Conservation (phyloP, 805 yeast genomes). For the Candida schatavii region DNA sequence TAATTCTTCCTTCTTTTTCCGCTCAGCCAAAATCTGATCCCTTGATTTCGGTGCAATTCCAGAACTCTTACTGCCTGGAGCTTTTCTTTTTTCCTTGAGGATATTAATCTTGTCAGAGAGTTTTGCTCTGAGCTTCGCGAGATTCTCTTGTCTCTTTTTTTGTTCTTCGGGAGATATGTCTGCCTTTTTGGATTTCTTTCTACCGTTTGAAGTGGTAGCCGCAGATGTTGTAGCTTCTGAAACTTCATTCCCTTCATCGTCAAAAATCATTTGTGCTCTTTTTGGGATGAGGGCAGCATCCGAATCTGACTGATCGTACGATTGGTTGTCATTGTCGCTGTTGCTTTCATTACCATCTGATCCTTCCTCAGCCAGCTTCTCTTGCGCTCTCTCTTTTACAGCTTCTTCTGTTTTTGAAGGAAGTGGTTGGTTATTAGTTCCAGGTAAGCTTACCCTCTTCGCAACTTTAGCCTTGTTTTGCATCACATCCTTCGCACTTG, state of each 20-base stretch:
- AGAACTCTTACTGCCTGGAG: conserved; percentile 76
- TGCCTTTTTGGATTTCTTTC: conserved; percentile 18
- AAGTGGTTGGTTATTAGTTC: conserved; percentile 26
- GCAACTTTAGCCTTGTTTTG: conserved; percentile 55
- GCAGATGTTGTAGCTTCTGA: conserved; percentile 7
- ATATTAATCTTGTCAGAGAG: conserved; percentile 68
- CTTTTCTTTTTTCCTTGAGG: conserved; percentile 80
- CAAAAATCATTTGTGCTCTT: conserved; percentile 48
- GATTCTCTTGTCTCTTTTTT: conserved; percentile 47
- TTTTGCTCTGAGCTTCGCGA: conserved; percentile 72
- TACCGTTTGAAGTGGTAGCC: conserved; percentile 5
- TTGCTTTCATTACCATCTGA: conserved; percentile 11
- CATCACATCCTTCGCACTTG: conserved; percentile 61
- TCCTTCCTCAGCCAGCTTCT: conserved; percentile 12
- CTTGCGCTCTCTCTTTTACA: conserved; percentile 10
- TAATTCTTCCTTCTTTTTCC: conserved; percentile 47
- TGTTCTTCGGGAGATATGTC: conserved; percentile 46
- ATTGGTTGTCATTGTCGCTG: conserved; percentile 14
- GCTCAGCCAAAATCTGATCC: conserved; percentile 71
- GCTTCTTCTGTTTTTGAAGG: conserved; percentile 11
- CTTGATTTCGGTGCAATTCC: conserved; percentile 83
- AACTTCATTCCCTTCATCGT: conserved; percentile 52
- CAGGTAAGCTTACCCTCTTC: conserved; percentile 42
- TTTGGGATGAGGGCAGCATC: conserved; percentile 10
- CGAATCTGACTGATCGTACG: conserved; percentile 7